Conservation (phyloP, 2,329 filamentous ascomycete species). For the Cladosporium colombiae region DNA sequence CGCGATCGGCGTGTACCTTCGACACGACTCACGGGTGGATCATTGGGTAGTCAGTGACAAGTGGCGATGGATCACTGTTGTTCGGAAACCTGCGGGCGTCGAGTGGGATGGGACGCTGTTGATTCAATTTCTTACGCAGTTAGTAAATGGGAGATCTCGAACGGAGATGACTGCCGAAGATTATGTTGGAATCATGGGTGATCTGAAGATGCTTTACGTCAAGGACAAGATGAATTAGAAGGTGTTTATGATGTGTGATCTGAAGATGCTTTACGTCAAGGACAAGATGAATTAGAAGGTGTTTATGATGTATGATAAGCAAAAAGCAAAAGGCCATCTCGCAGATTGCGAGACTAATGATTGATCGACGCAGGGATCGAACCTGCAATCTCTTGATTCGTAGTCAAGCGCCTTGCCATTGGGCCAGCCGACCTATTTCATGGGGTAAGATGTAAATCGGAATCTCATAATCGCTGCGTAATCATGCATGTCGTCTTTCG, state of each 20-base stretch:
- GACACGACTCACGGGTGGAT: constrained; percentile 14
- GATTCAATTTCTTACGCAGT: constrained; percentile 23
- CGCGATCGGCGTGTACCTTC: constrained; percentile 28
- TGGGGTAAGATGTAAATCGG: no score
- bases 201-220: constrained; percentile 27
- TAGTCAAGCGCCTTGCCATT: constrained; percentile 62
- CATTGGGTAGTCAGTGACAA: constrained; percentile 26
- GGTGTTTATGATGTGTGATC: neutral
- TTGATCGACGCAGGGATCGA: constrained; percentile 22
- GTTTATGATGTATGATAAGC: neutral
- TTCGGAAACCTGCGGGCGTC: constrained; percentile 28
- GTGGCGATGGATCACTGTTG: constrained; percentile 35
- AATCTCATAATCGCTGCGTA: no score
- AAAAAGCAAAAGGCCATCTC: neutral
- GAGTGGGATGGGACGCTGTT: constrained; percentile 29
- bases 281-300: constrained; percentile 26
- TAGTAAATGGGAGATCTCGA: constrained; percentile 4
- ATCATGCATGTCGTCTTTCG: no score
- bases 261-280: constrained; percentile 27
- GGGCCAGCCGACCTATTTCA: constrained; percentile 44
- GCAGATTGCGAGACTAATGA: neutral
- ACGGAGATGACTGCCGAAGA: constrained; percentile 20
- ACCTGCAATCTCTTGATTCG: constrained; percentile 34
- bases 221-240: constrained; percentile 27
- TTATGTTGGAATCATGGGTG: constrained; percentile 25